Evolutionary conservation across 148 eudicot genomes (phyloP).

Genomic region (Fallopia convolvulus): DNA sequence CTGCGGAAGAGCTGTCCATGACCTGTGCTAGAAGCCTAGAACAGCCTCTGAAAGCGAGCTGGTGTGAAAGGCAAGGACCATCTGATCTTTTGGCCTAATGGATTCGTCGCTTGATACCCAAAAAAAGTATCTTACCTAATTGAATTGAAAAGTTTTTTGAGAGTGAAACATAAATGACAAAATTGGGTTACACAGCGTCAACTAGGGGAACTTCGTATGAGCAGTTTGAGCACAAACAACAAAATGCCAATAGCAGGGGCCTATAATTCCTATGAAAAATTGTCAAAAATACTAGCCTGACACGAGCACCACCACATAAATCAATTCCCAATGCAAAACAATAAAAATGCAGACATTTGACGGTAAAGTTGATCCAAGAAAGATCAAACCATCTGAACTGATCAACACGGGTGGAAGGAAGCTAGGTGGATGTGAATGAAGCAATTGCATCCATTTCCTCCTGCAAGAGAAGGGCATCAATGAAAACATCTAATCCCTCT

Average conservation of each 20-base stretch:
- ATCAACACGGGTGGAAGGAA: neutral
- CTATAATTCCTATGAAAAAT: neutral
- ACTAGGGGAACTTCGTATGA: neutral
- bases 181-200: neutral
- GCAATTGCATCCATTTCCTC: constrained; percentile 92
- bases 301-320: neutral
- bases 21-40: no score
- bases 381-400: neutral
- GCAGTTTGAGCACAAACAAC: neutral
- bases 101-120: no score
- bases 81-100: no score
- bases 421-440: constrained; percentile 36
- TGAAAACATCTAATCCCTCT: constrained; percentile 62
- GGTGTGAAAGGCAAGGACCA: no score
- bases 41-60: no score
- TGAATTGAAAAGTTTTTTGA: no score
- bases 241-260: neutral
- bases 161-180: neutral
- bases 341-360: neutral
- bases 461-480: constrained; percentile 77
- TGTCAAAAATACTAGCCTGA: neutral
- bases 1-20: no score
- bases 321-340: neutral
- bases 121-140: no score
- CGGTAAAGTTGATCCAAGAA: neutral